A percentile compares a stretch with the other conserved stretches of the same genome.
Conservation (phyloP, 129 eudicot genomes). For the Chrysanthemum seticuspe region DNA sequence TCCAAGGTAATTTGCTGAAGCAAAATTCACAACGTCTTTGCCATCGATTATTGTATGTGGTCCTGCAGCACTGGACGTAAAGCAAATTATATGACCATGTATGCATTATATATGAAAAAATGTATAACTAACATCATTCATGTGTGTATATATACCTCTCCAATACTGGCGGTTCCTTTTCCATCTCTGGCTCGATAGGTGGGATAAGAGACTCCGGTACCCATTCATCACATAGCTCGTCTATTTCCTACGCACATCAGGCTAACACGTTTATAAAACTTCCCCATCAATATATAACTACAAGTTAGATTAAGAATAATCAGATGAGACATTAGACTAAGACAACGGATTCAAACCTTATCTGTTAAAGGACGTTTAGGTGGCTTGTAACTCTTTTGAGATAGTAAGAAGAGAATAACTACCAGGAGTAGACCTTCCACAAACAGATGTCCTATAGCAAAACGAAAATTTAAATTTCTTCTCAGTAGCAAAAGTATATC, state of each 20-base stretch:
- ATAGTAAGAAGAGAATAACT: slow-evolving; percentile 72
- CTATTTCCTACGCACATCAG: slow-evolving; percentile 66
- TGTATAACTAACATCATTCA: neutral
- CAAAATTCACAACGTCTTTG: slow-evolving; percentile 79
- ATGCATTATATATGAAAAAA: slow-evolving; percentile 14
- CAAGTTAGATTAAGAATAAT: neutral
- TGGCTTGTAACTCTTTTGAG: slow-evolving; percentile 95
- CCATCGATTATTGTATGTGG: slow-evolving; percentile 78
- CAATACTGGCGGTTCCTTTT: slow-evolving; percentile 61
- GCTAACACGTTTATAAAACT: neutral
- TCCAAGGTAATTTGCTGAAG: slow-evolving; percentile 94
- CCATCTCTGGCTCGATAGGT: slow-evolving; percentile 61
- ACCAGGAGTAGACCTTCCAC: slow-evolving; percentile 88
- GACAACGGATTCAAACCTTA: slow-evolving; percentile 42
- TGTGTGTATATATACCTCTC: slow-evolving; percentile 57
- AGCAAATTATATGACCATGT: neutral
- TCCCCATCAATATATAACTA: slow-evolving; percentile 6
- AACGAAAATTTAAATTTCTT: neutral
- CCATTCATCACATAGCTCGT: slow-evolving; percentile 95
- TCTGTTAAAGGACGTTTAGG: slow-evolving; percentile 83
- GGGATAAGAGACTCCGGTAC: slow-evolving; percentile 92
- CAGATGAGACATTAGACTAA: slow-evolving; percentile 2
- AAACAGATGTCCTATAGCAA: slow-evolving; percentile 74
- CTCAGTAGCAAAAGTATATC: neutral
- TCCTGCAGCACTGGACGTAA: slow-evolving; percentile 83